Base-by-base conservation (phyloP, 2,329 filamentous ascomycete species). In the Fusarium sp. region DNA sequence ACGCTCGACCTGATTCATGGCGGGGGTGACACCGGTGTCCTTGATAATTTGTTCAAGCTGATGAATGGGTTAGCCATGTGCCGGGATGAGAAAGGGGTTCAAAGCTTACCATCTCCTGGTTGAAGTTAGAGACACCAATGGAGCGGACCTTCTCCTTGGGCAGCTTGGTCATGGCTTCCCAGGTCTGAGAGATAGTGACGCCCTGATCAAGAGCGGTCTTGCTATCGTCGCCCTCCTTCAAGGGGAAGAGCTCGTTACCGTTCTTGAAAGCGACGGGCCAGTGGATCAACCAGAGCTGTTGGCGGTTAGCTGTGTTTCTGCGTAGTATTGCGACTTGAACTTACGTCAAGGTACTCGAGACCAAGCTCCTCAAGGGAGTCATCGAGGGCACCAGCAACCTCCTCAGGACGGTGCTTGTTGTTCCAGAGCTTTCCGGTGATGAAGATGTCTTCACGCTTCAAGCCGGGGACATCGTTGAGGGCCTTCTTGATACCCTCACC, bases 121-220 rank as follows among this genome's bases (percentile, higher is more conserved):
- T 86, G 75, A 92, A 92, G 84, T 93, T 93, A 78, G 89, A 92
- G 68, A 93, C 89, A 76, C 90, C 90, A 71, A 92, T 88, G 80
- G 89, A 88, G 77, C 84, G 85, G 69, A 86, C 87, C 78, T 91
- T 91, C 70, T 81, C 83, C 70, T 84, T 86, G 63, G 85, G 85
- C 16, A 90, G 84, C 79, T 87, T 81, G 64, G 86, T 86, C 75
- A 88, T 74, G 54, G 81, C 81, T 75, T 80, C 80, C 82, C 83
- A 84, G 31, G 82, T 84, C 62, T 83, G 77, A 9, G 75, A 70
- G 42, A 83, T 76, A 58, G 80, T 78, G 41, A 83, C 79, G 37
- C 68, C 74, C 52, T 80, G 79, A 71, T 85, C 83, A 59, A 87
- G 78, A n/a, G 76, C 76, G 36, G 81, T 72, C 65, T 78, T 73